Base-by-base conservation (phyloP, 306 rosid genomes). In the Lithocarpus polystachyus region DNA sequence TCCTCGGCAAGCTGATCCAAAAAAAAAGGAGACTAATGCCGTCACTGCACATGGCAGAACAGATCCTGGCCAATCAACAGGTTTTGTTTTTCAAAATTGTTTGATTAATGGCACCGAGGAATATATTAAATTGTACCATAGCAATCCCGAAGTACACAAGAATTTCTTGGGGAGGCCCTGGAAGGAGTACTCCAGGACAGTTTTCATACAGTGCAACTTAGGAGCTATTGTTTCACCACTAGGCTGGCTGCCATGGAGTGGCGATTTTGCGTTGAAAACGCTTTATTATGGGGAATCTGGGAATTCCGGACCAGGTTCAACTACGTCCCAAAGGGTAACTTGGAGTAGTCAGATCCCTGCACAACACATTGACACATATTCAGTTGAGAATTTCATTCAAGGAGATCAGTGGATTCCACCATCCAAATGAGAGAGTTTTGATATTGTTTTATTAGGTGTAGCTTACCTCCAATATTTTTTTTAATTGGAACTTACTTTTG, bases 141-240 rank as follows among this genome's bases (percentile, higher is more conserved):
- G 80, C 85, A 93, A 95, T 1, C 98, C 98, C 13, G 3, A 71
- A 19, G 96, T 86, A 61, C 98, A 95, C 83, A 90, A 71, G 65
- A 95, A 86, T 82, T 95, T 59, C 88, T 83, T 95, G 87, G 99
- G 99, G 24, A 91, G 99, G 90, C 99, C 99, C 1, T 95, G 99
- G 99, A 95, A 93, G 88, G 86, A 83, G 80, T 95, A 81, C 70
- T 89, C 97, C 0, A 90, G 99, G 76, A 88, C 94, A 0, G 92
- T 91, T 78, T 90, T 85, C 75, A 71, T 95, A 11, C 64, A 81
- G 3, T 87, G 90, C 1, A n/a, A 12, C 1, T 56, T 95, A 53
- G 98, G 87, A 71, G 85, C 37, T 0, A 79, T 95, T 4, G 4
- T 95, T 20, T 53, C 83, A 0, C 86, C 91, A 0, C 52, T 79